Percentiles rank a stretch among this genome's conserved stretches.
Evolutionary conservation across 176 grass and related monocot genomes (phyloP).

Genomic region (Musa itinerans): DNA sequence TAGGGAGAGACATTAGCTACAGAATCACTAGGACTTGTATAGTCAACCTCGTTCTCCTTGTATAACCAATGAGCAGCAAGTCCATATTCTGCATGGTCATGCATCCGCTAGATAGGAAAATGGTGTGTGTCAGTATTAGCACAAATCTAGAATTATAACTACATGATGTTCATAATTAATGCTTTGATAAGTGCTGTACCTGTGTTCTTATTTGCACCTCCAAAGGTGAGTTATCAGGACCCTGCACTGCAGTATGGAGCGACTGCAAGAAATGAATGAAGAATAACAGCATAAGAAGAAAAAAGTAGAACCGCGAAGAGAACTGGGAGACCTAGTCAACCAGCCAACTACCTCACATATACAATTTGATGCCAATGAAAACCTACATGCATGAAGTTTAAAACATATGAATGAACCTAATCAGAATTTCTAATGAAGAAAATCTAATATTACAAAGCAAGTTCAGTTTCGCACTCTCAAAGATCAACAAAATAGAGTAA

Average conservation of each 20-base stretch:
- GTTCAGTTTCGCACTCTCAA: no score
- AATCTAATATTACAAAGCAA: no score
- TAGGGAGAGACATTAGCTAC: slow-evolving; percentile 37
- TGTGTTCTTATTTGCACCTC: slow-evolving; percentile 98
- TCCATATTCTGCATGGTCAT: slow-evolving; percentile 87
- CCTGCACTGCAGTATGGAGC: slow-evolving; percentile 87
- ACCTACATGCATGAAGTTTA: neutral
- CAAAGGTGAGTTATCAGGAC: slow-evolving; percentile 72
- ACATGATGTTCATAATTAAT: slow-evolving; percentile 15
- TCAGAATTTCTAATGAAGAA: neutral
- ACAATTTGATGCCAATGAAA: neutral
- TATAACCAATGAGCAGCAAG: slow-evolving; percentile 98
- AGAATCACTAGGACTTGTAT: slow-evolving; percentile 36
- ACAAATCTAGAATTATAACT: slow-evolving; percentile 7
- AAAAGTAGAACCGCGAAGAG: neutral
- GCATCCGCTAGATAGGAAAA: slow-evolving; percentile 58
- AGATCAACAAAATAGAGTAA: no score
- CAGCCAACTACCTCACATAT: neutral
- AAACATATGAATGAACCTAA: neutral
- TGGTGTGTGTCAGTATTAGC: slow-evolving; percentile 19
- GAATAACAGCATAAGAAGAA: slow-evolving; percentile 5
- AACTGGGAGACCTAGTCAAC: slow-evolving; percentile 1
- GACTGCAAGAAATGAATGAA: slow-evolving; percentile 49
- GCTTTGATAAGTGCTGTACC: slow-evolving; percentile 23
- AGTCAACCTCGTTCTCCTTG: slow-evolving; percentile 65